Evolutionary conservation across 192 early-diverging fungal genomes (phyloP).

Genomic region (Backusella tuberculispora): DNA sequence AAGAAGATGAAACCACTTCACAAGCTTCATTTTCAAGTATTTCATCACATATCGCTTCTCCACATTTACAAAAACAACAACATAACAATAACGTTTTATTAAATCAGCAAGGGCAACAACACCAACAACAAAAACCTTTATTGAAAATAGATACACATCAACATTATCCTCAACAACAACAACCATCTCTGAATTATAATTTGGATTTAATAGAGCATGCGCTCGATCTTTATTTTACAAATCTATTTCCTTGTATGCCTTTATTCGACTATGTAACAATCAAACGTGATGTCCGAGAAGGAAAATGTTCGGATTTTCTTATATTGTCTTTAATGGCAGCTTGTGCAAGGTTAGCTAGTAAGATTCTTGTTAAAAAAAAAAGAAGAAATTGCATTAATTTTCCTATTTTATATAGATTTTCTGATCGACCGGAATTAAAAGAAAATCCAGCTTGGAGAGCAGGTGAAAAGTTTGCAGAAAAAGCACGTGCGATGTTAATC

Average conservation of each 20-base stretch:
- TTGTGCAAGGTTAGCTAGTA: slow-evolving; percentile 39
- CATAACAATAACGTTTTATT: too few species aligned
- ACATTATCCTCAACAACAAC: neutral
- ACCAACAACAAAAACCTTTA: too few species aligned
- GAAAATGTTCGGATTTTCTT: slow-evolving; percentile 49
- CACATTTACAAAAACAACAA: neutral
- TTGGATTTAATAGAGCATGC: slow-evolving; percentile 53
- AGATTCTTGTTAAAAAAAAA: neutral
- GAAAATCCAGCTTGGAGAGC: slow-evolving; percentile 52
- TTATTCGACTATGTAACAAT: slow-evolving; percentile 56
- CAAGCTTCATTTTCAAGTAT: slow-evolving; percentile 4
- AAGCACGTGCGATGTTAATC: slow-evolving; percentile 43
- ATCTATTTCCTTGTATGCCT: slow-evolving; percentile 46
- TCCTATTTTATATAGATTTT: slow-evolving; percentile 38
- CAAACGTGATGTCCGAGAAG: slow-evolving; percentile 44
- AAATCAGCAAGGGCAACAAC: too few species aligned
- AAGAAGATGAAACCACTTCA: neutral
- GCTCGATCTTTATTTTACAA: slow-evolving; percentile 50
- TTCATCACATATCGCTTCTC: neutral
- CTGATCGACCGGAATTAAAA: slow-evolving; percentile 48
- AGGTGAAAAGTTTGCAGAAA: slow-evolving; percentile 57
- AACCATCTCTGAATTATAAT: neutral
- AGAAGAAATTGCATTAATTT: neutral
- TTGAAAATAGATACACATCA: neutral
- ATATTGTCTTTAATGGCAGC: slow-evolving; percentile 50